phyloP scores from a whole-genome alignment of 768 basidiomycete genomes.

The Lactifluus piperatus region DNA sequence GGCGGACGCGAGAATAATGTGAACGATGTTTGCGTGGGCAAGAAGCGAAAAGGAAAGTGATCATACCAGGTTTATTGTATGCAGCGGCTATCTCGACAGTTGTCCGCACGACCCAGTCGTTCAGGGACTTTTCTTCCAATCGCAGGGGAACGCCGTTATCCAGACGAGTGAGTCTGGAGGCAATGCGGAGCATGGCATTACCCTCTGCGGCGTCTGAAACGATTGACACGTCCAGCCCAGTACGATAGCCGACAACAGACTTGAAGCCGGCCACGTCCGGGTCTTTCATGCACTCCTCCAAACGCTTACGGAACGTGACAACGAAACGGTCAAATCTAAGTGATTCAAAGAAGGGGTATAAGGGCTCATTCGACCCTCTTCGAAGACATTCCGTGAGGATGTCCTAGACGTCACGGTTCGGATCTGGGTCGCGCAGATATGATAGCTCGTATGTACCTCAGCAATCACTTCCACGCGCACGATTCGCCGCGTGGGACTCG shows the following conservation, averaged over 20 bases:
- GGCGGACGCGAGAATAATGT: background rate
- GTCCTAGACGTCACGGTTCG: background rate
- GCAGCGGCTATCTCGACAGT: constrained; percentile 45
- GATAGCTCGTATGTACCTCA: constrained; percentile 39
- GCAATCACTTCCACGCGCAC: constrained; percentile 63
- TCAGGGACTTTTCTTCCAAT: constrained; percentile 51
- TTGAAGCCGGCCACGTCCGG: constrained; percentile 59
- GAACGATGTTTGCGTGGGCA: background rate
- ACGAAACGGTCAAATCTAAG: too few relatives aligned
- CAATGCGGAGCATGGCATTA: background rate
- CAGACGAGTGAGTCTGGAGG: constrained; percentile 23
- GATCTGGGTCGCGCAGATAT: background rate
- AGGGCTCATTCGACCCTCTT: background rate
- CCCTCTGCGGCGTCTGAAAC: constrained; percentile 14
- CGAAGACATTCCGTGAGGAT: background rate
- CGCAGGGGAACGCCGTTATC: constrained; percentile 34
- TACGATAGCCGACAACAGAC: constrained; percentile 69
- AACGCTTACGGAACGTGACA: background rate
- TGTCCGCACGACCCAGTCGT: constrained; percentile 59
- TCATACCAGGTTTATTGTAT: constrained; percentile 49
- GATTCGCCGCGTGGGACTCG: constrained; percentile 46
- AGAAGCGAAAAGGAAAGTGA: too few relatives aligned
- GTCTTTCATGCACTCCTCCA: constrained; percentile 29
- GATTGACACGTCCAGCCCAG: constrained; percentile 50
- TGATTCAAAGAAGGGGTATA: background rate